A percentile compares a stretch with the other conserved stretches of the same genome.
phyloP scores from a whole-genome alignment of 306 rosid genomes.

The Gastrolobium villosum region DNA sequence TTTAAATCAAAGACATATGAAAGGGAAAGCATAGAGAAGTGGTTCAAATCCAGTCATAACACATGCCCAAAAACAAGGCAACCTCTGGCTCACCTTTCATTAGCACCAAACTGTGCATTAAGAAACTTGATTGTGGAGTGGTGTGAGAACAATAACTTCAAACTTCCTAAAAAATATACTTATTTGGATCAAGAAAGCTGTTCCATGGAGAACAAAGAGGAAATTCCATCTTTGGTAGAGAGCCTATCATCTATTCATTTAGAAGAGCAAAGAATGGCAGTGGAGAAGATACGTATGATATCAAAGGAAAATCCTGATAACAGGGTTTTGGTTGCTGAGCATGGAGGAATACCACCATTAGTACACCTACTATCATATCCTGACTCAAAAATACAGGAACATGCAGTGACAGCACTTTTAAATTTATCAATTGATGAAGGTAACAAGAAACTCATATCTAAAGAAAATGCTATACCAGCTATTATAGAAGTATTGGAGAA shows the following conservation, averaged over 20 bases:
- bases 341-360: conserved; percentile 83
- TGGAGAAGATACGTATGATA: conserved; percentile 74
- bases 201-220: conserved; percentile 47
- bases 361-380: conserved; percentile 76
- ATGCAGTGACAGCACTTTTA: conserved; percentile 83
- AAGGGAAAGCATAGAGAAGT: conserved; percentile 85
- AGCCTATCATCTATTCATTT: conserved; percentile 60
- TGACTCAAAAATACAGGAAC: conserved; percentile 77
- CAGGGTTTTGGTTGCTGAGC: conserved; percentile 69
- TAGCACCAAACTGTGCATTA: conserved; percentile 58
- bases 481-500: conserved; percentile 74
- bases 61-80: conserved; percentile 61
- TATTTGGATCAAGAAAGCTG: conserved; percentile 47
- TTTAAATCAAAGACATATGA: conserved; percentile 73
- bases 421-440: conserved; percentile 82
- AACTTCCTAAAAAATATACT: conserved; percentile 60
- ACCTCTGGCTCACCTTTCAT: conserved; percentile 43
- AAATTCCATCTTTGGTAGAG: conserved; percentile 64
- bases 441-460: conserved; percentile 72
- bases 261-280: conserved; percentile 73
- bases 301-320: conserved; percentile 87
- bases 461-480: conserved; percentile 83
- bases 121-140: conserved; percentile 73
- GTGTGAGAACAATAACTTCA: conserved; percentile 73
- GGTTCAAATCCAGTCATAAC: conserved; percentile 72